Base-by-base conservation (phyloP, 106 monocot genomes). In the Vanilla planifolia region DNA sequence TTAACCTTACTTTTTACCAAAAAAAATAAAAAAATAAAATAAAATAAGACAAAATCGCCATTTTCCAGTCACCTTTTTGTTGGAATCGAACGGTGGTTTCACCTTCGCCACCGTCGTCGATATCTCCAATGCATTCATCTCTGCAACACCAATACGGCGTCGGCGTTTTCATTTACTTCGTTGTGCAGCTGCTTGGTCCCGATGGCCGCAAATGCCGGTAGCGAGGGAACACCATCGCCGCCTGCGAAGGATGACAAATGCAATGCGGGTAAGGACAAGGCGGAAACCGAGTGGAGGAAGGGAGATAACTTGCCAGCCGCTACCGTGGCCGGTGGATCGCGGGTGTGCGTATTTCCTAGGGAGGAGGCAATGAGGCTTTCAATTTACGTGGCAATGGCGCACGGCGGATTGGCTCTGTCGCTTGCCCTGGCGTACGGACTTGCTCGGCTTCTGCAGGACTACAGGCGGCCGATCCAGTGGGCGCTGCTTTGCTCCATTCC, bases 401-500 rank as follows among this genome's bases (percentile, higher is more conserved):
- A 92, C 46, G 87, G 81, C 8, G 80, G 80, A n/a, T 81, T 92
- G 9, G 88, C 78, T 20, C 63, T 84, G 59, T 56, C 71, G 20
- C 66, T 92, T 30, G 40, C 76, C 46, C 80, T 81, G 45, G 64
- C 84, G 46, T 92, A 81, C 78, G 81, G 92, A 26, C 75, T 92
- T 46, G 69, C 62, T 65, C 59, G 65, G 4, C 84, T 92, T 24
- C 78, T 92, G 27, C 72, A 81, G 36, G 74, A 67, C 52, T 92
- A 84, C 84, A 51, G 81, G 60, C 87, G 88, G 32, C 92, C 92
- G 19, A 72, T 92, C 43, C 87, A 75, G 47, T 92, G 92, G 92
- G 92, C 92, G 30, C 43, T 92, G 8, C 75, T 92, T 59, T 88
- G 87, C 78, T 92, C 92, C 61, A 84, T 92, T 63, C 92, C 88